Evolutionary conservation across 805 yeast species (phyloP).

Genomic region (Komagataella populi): DNA sequence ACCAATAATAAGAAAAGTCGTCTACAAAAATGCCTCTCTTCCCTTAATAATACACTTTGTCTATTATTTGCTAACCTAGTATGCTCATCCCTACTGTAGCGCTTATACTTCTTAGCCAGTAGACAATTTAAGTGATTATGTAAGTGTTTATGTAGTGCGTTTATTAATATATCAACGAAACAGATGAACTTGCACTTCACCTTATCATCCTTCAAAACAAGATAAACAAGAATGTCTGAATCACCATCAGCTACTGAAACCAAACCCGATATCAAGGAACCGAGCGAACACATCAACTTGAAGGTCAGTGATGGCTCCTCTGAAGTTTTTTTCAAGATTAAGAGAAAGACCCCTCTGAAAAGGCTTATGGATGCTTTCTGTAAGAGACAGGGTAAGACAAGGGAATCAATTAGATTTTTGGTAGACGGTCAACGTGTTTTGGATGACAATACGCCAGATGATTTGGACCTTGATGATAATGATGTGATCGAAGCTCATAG

Average conservation of each 20-base stretch:
- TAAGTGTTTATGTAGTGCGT: background rate
- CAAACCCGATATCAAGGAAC: slow-evolving; percentile 34
- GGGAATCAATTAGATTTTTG: slow-evolving; percentile 73
- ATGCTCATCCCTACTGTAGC: background rate
- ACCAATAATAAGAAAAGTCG: background rate
- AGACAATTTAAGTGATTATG: too few relatives aligned
- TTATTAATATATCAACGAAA: background rate
- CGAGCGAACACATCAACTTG: slow-evolving; percentile 69
- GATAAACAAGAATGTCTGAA: slow-evolving; percentile 14
- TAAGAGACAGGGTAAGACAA: slow-evolving; percentile 88
- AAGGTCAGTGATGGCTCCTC: slow-evolving; percentile 90
- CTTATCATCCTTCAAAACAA: background rate
- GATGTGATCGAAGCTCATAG: slow-evolving; percentile 95
- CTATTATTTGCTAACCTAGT: background rate
- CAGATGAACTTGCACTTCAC: background rate
- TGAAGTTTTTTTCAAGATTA: slow-evolving; percentile 92
- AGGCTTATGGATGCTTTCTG: slow-evolving; percentile 97
- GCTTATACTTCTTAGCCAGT: background rate
- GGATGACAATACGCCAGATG: slow-evolving; percentile 86
- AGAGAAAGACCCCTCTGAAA: slow-evolving; percentile 80
- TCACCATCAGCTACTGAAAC: slow-evolving; percentile 16
- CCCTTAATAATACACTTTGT: background rate
- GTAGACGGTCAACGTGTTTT: slow-evolving; percentile 87
- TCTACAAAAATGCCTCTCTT: background rate
- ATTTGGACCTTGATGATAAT: slow-evolving; percentile 86